Evolutionary conservation across 257 asterid species (phyloP), one percentile per base, ranked within the genome.

Genomic region (Datura wrightii): DNA sequence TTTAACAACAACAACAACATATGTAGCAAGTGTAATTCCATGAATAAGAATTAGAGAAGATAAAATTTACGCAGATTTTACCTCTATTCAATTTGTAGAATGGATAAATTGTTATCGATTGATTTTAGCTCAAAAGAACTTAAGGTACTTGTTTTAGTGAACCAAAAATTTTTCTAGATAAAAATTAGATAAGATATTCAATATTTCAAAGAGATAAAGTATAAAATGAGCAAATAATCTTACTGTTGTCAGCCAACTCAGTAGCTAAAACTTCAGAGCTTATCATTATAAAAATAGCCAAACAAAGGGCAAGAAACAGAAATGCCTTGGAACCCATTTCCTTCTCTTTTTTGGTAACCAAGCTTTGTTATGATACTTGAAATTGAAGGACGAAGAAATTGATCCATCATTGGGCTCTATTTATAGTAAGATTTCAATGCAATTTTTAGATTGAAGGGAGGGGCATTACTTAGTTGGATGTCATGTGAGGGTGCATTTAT

Each of bases 301-400:
- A 19, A 62, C 36, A 11, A 19, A 62, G 56, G 48, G 36, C 15
- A 24, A 13, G 46, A 24, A 44, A 24, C 2, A 82, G 62, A 62
- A 82, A 56, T 6, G 84, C 46, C 37, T 82, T 82, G 50, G 76
- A 82, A 82, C 36, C 19, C 79, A 62, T 82, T 41, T 6, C 62
- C 11, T 5, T 13, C 18, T 46, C 10, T 8, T 4, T 10, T 11
- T 24, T 24, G 31, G 31, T 8, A 60, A 2, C 67, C 41, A 63
- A 63, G 8, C 41, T 34, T 11, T 9, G n/a, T 67, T 14, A 16
- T 67, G 78, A 6, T 7, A 67, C 13, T 36, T 15, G 14, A 37
- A 39, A 67, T 15, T 6, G 1, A 15, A 39, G 52, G 78, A 39
- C 39, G 78, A 41, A 39, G 24, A 39, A 39, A 37, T 5, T 39